phyloP scores from a whole-genome alignment of 2,329 filamentous ascomycete species.

The Furcasterigmium sp. region DNA sequence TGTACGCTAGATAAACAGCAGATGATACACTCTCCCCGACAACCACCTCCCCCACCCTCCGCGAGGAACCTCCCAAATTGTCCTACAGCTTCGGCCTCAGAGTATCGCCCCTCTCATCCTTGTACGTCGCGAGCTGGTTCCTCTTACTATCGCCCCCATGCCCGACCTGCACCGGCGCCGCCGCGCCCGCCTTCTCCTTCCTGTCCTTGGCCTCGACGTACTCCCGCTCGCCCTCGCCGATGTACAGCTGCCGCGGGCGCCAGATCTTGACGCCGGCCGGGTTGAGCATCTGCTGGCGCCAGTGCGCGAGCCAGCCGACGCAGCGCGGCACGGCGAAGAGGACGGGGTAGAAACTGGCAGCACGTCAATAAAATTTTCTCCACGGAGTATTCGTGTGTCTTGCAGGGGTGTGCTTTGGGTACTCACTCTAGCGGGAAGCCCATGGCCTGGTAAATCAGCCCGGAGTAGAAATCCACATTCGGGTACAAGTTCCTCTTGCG shows the following conservation, averaged over 20 bases:
- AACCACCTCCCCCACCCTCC: too few relatives aligned
- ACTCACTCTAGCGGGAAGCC: conserved; percentile 42
- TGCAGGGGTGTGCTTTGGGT: background rate
- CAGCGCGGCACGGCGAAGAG: conserved; percentile 45
- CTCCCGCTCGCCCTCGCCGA: conserved; percentile 36
- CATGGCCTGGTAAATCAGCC: conserved; percentile 47
- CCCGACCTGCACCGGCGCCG: conserved; percentile 24
- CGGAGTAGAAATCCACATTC: conserved; percentile 48
- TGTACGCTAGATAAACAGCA: too few relatives aligned
- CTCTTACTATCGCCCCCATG: conserved; percentile 38
- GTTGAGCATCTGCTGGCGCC: conserved; percentile 44
- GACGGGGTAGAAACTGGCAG: conserved; percentile 38
- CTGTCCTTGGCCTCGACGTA: conserved; percentile 34
- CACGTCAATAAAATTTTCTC: too few relatives aligned
- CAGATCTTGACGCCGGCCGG: conserved; percentile 44
- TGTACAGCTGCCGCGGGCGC: conserved; percentile 42
- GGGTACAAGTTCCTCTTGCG: conserved; percentile 42
- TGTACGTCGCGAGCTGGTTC: conserved; percentile 31
- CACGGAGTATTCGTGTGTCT: too few relatives aligned
- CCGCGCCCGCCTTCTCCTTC: conserved; percentile 20
- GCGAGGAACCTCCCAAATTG: too few relatives aligned
- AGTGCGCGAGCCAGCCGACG: conserved; percentile 46
- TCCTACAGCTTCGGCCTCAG: conserved; percentile 17
- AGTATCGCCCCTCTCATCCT: conserved; percentile 27
- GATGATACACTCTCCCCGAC: too few relatives aligned